Evolutionary conservation across 2,329 filamentous ascomycete species (phyloP).

Genomic region (Trichophyton benhamiae): DNA sequence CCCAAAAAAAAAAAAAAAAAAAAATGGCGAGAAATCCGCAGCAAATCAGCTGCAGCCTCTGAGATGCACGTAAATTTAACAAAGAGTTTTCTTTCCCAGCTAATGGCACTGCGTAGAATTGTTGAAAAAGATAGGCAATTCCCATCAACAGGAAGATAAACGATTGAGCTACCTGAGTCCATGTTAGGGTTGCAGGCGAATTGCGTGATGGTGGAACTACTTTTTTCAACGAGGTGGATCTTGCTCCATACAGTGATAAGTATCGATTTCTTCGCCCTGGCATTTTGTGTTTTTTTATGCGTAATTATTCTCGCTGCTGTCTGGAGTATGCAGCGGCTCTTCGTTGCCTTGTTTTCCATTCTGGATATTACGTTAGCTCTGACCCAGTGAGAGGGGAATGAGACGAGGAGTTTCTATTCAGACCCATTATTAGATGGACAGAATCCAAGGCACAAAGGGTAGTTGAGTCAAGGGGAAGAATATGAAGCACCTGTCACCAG

Average conservation of each 20-base stretch:
- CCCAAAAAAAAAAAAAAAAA: neutral
- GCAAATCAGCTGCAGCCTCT: neutral
- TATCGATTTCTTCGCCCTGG: neutral
- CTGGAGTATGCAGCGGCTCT: neutral
- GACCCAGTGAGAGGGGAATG: neutral
- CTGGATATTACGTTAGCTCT: neutral
- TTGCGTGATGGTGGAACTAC: constrained; percentile 4
- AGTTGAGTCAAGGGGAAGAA: neutral
- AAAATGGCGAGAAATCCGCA: neutral
- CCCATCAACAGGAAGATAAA: neutral
- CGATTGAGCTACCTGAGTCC: neutral
- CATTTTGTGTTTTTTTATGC: neutral
- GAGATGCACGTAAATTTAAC: neutral
- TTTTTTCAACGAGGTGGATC: neutral
- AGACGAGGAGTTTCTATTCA: no score
- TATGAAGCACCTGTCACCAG: neutral
- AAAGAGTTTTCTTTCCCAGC: neutral
- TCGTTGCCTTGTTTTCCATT: neutral
- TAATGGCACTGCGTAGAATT: neutral
- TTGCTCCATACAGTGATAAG: neutral
- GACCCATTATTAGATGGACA: neutral
- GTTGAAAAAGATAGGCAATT: neutral
- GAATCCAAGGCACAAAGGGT: neutral
- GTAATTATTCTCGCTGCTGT: neutral
- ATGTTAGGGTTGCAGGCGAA: neutral